Base-by-base conservation (phyloP, 2,329 filamentous ascomycete genomes). In the Graphilbum ipis-grandicollis region DNA sequence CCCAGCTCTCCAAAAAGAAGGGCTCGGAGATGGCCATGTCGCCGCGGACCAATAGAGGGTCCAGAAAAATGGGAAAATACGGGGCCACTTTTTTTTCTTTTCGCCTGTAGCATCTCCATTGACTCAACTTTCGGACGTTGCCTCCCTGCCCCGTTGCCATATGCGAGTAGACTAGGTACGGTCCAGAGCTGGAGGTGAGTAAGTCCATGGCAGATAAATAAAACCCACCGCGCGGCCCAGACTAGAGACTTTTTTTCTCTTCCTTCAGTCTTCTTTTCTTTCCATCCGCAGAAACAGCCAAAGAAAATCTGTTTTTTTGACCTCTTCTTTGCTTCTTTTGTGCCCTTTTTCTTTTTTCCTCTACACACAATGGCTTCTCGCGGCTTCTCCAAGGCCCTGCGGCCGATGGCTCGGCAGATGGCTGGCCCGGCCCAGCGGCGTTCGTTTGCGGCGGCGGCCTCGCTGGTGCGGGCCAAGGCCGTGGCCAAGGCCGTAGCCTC, bases 311-410 rank as follows among this genome's bases (percentile, higher is more conserved):
- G n/a, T n/a, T n/a, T n/a, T n/a, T n/a, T n/a, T n/a, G n/a, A n/a
- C n/a, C n/a, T n/a, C n/a, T n/a, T n/a, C n/a, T n/a, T n/a, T n/a
- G n/a, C n/a, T n/a, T n/a, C n/a, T n/a, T 32, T 33, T 36, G 17
- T 35, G 34, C 28, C n/a, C 12, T 19, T 33, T 29, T 26, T 21
- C 21, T 25, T 32, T 25, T 38, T 31, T n/a, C 19, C 34, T 25
- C 21, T 31, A 42, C 46, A 18, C 37, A 71, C 58, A 65, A 86
- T 88, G 81, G 79, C 81, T 58, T 81, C 80, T 53, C 71, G 79
- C 63, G 74, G 64, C 64, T 68, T 84, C 66, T 70, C 70, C 53
- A 75, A 71, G 66, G 68, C 72, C 55, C 61, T 79, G 51, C 71
- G 73, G 55, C 63, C 65, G 49, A 67, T 68, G 52, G 56, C 75